Percentiles rank a stretch among this genome's conserved stretches.
These are phyloP conservation scores for Ophiosphaerella herpotricha DNA, from an alignment of 2,329 filamentous ascomycete genomes.

Conservation along the genomic window DNA sequence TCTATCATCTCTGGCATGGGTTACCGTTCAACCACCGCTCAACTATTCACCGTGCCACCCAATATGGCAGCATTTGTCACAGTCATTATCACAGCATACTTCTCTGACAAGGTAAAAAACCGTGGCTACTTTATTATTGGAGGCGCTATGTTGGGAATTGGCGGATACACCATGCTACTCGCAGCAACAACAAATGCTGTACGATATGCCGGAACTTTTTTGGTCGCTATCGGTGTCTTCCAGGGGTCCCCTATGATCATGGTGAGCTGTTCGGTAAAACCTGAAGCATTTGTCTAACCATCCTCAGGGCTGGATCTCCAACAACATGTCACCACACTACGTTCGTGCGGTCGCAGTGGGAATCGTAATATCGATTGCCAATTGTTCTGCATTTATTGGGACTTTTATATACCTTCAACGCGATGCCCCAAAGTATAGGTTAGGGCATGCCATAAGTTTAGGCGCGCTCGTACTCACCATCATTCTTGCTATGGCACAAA, in stretches of 20 bases:
- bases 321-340: conserved; percentile 58
- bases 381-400: conserved; percentile 56
- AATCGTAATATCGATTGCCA: conserved; percentile 54
- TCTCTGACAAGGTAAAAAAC: conserved; percentile 50
- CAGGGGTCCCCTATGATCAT: conserved; percentile 43
- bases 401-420: conserved; percentile 56
- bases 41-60: conserved; percentile 46
- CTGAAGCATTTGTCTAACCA: neutral
- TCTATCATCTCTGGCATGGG: conserved; percentile 46
- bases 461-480: conserved; percentile 31
- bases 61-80: conserved; percentile 51
- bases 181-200: conserved; percentile 39
- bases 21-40: conserved; percentile 46
- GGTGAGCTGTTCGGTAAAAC: conserved; percentile 11
- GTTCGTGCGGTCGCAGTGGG: conserved; percentile 59
- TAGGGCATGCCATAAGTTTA: conserved; percentile 32
- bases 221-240: conserved; percentile 52
- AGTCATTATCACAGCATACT: conserved; percentile 46
- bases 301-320: conserved; percentile 46
- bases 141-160: conserved; percentile 52
- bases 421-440: conserved; percentile 43
- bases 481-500: conserved; percentile 23
- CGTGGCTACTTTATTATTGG: conserved; percentile 56
- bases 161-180: conserved; percentile 60
- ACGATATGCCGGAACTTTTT: conserved; percentile 48